phyloP scores from a whole-genome alignment of 2,329 filamentous ascomycete species.

The Cryphonectria parasitica region DNA sequence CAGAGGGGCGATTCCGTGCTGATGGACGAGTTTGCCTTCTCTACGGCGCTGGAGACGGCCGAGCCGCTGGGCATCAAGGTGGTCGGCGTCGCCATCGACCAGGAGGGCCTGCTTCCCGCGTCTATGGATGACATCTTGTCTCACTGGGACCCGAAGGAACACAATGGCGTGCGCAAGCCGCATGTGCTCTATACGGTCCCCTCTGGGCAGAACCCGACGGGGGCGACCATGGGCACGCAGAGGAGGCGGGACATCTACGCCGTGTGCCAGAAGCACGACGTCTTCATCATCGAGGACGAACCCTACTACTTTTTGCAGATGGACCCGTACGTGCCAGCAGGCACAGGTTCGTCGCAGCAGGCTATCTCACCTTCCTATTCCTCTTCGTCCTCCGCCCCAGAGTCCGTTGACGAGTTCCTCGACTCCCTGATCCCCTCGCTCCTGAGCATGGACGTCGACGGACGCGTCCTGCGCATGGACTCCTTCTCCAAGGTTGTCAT shows the following conservation, averaged over 20 bases:
- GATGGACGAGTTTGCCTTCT: slow-evolving; percentile 91
- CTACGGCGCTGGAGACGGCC: slow-evolving; percentile 67
- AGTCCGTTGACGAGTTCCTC: slow-evolving; percentile 73
- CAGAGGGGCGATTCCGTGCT: slow-evolving; percentile 76
- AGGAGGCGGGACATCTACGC: slow-evolving; percentile 75
- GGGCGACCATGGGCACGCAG: slow-evolving; percentile 73
- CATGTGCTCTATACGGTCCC: slow-evolving; percentile 64
- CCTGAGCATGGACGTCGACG: slow-evolving; percentile 81
- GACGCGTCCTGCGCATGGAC: slow-evolving; percentile 86
- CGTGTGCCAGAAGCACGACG: slow-evolving; percentile 80
- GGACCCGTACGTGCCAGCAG: slow-evolving; percentile 66
- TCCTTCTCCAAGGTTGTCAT: slow-evolving; percentile 92
- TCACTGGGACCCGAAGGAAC: slow-evolving; percentile 51
- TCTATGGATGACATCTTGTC: slow-evolving; percentile 55
- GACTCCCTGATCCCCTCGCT: slow-evolving; percentile 72
- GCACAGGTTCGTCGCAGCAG: slow-evolving; percentile 31
- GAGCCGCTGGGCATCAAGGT: slow-evolving; percentile 56
- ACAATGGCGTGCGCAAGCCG: slow-evolving; percentile 52
- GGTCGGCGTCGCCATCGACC: slow-evolving; percentile 56
- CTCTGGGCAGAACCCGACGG: slow-evolving; percentile 89
- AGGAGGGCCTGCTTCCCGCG: slow-evolving; percentile 56
- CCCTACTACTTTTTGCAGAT: slow-evolving; percentile 95
- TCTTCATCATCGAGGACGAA: slow-evolving; percentile 89
- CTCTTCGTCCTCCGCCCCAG: slow-evolving; percentile 46
- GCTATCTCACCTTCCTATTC: slow-evolving; percentile 35